Evolutionary conservation across 2,329 filamentous ascomycete genomes (phyloP).

Genomic region (Emericellopsis atlantica): DNA sequence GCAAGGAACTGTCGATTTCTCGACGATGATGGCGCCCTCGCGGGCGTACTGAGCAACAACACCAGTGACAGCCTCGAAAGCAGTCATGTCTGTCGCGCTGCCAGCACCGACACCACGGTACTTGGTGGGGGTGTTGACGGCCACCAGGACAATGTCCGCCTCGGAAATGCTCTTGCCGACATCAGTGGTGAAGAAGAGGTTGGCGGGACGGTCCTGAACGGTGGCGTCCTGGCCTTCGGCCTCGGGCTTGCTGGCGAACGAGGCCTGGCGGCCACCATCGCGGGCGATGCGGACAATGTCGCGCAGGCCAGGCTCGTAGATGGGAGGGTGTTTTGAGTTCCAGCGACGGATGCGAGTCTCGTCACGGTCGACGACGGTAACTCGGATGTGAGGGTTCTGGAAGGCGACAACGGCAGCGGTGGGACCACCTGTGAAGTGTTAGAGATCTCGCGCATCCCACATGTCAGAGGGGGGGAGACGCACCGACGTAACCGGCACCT

Average conservation of each 20-base stretch:
- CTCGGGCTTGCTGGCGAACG: constrained; percentile 23
- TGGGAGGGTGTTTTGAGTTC: constrained; percentile 62
- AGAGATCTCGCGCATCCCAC: not conserved
- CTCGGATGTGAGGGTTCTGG: constrained; percentile 56
- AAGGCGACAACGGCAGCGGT: constrained; percentile 64
- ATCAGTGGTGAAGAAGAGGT: constrained; percentile 64
- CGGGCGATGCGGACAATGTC: constrained; percentile 55
- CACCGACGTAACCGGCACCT: constrained; percentile 66
- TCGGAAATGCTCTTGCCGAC: constrained; percentile 47
- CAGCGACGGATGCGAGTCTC: constrained; percentile 53
- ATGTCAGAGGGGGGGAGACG: constrained; percentile 14
- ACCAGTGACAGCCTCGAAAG: constrained; percentile 56
- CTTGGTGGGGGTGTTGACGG: constrained; percentile 74
- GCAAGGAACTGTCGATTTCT: constrained; percentile 73
- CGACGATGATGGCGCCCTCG: constrained; percentile 60
- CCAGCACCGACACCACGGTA: constrained; percentile 56
- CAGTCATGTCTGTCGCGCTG: constrained; percentile 58
- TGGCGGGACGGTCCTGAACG: constrained; percentile 38
- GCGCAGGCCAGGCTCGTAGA: constrained; percentile 61
- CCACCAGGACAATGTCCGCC: constrained; percentile 63
- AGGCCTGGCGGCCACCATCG: constrained; percentile 37
- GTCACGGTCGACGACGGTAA: constrained; percentile 66
- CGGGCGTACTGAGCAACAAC: constrained; percentile 56
- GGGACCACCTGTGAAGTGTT: constrained; percentile 44
- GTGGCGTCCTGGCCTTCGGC: constrained; percentile 16